Evolutionary conservation across 2,329 filamentous ascomycete species (phyloP).

Genomic region (Penicillium sp.): DNA sequence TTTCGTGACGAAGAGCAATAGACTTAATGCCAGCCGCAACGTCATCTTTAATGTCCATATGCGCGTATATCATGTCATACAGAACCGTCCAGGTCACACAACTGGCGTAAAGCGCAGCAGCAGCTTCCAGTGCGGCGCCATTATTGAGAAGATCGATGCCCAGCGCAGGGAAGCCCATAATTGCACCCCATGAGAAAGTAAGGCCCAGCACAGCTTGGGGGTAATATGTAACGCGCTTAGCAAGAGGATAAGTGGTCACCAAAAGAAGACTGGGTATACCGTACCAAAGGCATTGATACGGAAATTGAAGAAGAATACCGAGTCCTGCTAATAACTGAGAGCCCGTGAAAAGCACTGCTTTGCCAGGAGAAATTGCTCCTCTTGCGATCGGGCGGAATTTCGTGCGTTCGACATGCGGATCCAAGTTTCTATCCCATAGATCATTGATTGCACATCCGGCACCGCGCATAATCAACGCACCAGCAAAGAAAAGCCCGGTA

Average conservation of each 20-base stretch:
- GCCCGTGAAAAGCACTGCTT: constrained; percentile 40
- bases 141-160: constrained; percentile 39
- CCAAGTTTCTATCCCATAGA: constrained; percentile 47
- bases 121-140: constrained; percentile 30
- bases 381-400: constrained; percentile 46
- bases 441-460: constrained; percentile 51
- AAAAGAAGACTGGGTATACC: constrained; percentile 38
- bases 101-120: constrained; percentile 40
- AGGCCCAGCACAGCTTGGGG: constrained; percentile 46
- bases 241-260: constrained; percentile 43
- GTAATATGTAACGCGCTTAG: constrained; percentile 47
- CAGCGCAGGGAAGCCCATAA: constrained; percentile 42
- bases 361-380: constrained; percentile 41
- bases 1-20: constrained; percentile 43
- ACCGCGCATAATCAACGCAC: constrained; percentile 44
- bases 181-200: constrained; percentile 45
- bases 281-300: constrained; percentile 37
- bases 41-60: constrained; percentile 47
- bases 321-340: constrained; percentile 37
- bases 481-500: constrained; percentile 34
- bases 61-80: constrained; percentile 47
- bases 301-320: constrained; percentile 38
- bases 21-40: constrained; percentile 44
- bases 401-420: constrained; percentile 45
- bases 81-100: constrained; percentile 43